These are phyloP conservation scores for Volvariella volvacea DNA, from an alignment of 1,284 basidiomycete genomes.

Conservation along the genomic window DNA sequence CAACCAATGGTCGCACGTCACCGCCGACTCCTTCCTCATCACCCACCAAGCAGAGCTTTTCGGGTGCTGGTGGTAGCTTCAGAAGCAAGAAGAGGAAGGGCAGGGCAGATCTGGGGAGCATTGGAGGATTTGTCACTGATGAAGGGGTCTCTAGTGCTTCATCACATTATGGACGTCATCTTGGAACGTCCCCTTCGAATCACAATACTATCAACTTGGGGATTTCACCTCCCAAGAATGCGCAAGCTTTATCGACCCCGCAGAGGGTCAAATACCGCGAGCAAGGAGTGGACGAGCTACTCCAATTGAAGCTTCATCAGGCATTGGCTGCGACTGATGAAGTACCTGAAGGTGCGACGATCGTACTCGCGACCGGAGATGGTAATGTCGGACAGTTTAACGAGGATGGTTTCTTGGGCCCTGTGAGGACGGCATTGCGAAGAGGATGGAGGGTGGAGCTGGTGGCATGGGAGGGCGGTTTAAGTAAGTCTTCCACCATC, in stretches of 20 bases:
- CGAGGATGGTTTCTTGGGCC: slow-evolving; percentile 79
- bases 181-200: neutral
- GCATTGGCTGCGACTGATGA: slow-evolving; percentile 64
- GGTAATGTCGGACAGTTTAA: slow-evolving; percentile 85
- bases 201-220: too few species aligned
- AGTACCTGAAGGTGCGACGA: slow-evolving; percentile 61
- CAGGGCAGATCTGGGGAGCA: neutral
- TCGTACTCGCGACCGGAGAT: slow-evolving; percentile 86
- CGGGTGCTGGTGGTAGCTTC: too few species aligned
- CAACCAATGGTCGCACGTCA: neutral
- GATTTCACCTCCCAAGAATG: too few species aligned
- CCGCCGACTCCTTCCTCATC: neutral
- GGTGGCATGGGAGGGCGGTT: slow-evolving; percentile 77
- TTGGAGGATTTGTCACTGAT: neutral
- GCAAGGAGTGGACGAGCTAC: slow-evolving; percentile 83
- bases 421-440: slow-evolving; percentile 73
- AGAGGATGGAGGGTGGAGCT: slow-evolving; percentile 86
- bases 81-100: neutral
- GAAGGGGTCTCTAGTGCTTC: slow-evolving; percentile 8
- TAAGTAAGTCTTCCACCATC: slow-evolving; percentile 38
- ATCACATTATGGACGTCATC: slow-evolving; percentile 11
- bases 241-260: too few species aligned
- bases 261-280: slow-evolving; percentile 47
- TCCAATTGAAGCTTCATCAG: slow-evolving; percentile 84
- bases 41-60: too few species aligned